Conservation (phyloP, 331 rosid species). For the Telfairia occidentalis region DNA sequence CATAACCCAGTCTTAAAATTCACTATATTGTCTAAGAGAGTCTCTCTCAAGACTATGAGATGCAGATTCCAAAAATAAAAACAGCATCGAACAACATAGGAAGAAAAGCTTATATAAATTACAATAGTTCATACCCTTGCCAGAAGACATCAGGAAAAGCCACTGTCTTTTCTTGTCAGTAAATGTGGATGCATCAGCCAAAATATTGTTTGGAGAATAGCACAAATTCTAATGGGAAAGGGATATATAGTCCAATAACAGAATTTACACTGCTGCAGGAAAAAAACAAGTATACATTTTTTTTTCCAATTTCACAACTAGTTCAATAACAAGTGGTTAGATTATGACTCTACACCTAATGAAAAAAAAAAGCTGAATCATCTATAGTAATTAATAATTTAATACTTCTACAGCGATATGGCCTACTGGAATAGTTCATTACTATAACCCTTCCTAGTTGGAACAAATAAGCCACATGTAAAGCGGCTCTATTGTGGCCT, state of each 20-base stretch:
- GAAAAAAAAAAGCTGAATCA: slow-evolving; percentile 3
- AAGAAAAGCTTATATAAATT: neutral
- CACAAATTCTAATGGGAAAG: neutral
- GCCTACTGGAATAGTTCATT: too few species aligned
- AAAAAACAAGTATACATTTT: too few species aligned
- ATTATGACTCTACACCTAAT: too few species aligned
- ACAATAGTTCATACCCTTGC: neutral
- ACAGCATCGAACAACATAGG: neutral
- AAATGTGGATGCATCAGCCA: neutral
- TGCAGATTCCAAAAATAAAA: neutral
- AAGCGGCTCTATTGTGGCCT: neutral
- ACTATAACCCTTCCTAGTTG: too few species aligned
- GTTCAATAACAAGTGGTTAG: neutral
- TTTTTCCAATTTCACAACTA: neutral
- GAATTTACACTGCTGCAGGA: neutral
- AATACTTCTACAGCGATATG: neutral
- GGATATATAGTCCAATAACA: neutral
- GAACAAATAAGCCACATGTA: too few species aligned
- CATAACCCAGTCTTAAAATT: neutral
- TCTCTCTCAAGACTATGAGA: neutral
- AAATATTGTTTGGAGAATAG: neutral
- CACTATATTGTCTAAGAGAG: neutral
- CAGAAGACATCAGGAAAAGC: too few species aligned
- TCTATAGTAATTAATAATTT: neutral
- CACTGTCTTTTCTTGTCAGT: neutral